A percentile compares a stretch with the other conserved stretches of the same genome.
Conservation (phyloP, 2,329 filamentous ascomycete species). For the Penicillium griseofulvum region DNA sequence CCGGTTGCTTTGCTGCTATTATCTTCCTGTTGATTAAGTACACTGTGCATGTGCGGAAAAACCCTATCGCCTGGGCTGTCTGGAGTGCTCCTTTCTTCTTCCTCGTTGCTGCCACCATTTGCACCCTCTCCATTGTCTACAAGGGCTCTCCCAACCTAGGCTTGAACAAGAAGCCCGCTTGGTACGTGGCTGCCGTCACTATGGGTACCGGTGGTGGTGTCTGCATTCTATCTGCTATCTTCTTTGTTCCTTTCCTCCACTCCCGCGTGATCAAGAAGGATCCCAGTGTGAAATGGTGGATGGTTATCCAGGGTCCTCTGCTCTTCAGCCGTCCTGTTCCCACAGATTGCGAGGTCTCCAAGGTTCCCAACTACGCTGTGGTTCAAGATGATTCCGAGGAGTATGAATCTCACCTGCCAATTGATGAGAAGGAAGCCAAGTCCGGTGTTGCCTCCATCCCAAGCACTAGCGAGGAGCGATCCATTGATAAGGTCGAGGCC, state of each 20-base stretch:
- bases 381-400: slow-evolving; percentile 62
- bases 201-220: slow-evolving; percentile 63
- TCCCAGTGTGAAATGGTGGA: slow-evolving; percentile 61
- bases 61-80: slow-evolving; percentile 70
- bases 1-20: slow-evolving; percentile 61
- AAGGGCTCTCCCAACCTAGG: slow-evolving; percentile 71
- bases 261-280: slow-evolving; percentile 68
- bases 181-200: slow-evolving; percentile 66
- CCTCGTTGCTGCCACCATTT: slow-evolving; percentile 70
- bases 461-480: slow-evolving; percentile 35
- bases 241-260: slow-evolving; percentile 72
- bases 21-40: slow-evolving; percentile 74
- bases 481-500: slow-evolving; percentile 48
- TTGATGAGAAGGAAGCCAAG: slow-evolving; percentile 24
- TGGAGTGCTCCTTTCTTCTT: slow-evolving; percentile 74
- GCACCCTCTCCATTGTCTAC: slow-evolving; percentile 75
- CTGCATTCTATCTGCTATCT: slow-evolving; percentile 58
- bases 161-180: slow-evolving; percentile 58
- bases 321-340: slow-evolving; percentile 61
- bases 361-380: slow-evolving; percentile 73
- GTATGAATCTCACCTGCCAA: slow-evolving; percentile 35
- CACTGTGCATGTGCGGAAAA: slow-evolving; percentile 67
- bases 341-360: slow-evolving; percentile 52
- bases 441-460: slow-evolving; percentile 17
- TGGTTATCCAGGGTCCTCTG: slow-evolving; percentile 61